phyloP scores from a whole-genome alignment of 2,329 filamentous ascomycete species.

The Phaeosphaeria sp. region DNA sequence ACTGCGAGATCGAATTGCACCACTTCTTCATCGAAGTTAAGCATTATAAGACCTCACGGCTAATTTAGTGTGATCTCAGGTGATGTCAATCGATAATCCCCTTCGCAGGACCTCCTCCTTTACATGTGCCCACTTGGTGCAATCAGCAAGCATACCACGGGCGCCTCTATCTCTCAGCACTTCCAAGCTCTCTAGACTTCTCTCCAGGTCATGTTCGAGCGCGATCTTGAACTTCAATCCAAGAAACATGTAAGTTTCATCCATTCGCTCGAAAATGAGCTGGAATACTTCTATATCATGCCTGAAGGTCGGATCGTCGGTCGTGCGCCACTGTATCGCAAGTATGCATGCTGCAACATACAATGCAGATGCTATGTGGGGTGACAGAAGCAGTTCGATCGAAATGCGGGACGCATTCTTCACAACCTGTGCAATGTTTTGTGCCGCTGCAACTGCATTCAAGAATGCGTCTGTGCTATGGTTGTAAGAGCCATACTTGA shows the following conservation, averaged over 20 bases:
- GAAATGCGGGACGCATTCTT: slow-evolving; percentile 37
- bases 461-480: slow-evolving; percentile 13
- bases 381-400: slow-evolving; percentile 30
- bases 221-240: slow-evolving; percentile 39
- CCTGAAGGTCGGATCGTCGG: slow-evolving; percentile 27
- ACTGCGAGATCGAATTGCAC: too few species aligned
- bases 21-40: too few species aligned
- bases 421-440: slow-evolving; percentile 30
- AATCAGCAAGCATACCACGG: slow-evolving; percentile 35
- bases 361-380: slow-evolving; percentile 28
- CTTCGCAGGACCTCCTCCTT: slow-evolving; percentile 17
- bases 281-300: slow-evolving; percentile 32
- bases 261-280: slow-evolving; percentile 37
- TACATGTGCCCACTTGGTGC: slow-evolving; percentile 30
- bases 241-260: slow-evolving; percentile 30
- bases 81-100: slow-evolving; percentile 16
- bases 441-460: slow-evolving; percentile 31
- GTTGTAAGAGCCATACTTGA: background rate
- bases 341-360: slow-evolving; percentile 35
- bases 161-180: slow-evolving; percentile 27
- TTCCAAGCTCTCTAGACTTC: slow-evolving; percentile 15
- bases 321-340: slow-evolving; percentile 33
- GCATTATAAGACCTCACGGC: too few species aligned
- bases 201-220: slow-evolving; percentile 27
- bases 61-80: too few species aligned